Base-by-base conservation (phyloP, 2,329 filamentous ascomycete species). In the Myriangium duriaei region DNA sequence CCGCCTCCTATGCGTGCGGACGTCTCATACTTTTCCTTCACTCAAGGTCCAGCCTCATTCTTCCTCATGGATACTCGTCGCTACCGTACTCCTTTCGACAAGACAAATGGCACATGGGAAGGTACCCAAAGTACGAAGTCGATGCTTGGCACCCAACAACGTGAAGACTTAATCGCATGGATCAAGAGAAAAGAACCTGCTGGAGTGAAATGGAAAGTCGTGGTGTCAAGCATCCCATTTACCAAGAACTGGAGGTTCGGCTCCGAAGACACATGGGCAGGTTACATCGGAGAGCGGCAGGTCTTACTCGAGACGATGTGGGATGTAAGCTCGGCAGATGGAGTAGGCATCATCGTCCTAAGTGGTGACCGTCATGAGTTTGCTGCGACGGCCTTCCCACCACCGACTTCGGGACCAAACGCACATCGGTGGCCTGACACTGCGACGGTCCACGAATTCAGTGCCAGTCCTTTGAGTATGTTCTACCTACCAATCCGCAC, bases 301-400 rank as follows among this genome's bases (percentile, higher is more conserved):
- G 68, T 67, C 39, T 72, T 96, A 16, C 76, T 98, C 11, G 81
- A 94, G 56, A 82, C 84, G 2, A 94, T 95, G 74, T 96, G 91
- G 86, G 79, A 82, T 44, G 78, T 81, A 0, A 79, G 83, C n/a
- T 64, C 73, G 10, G 41, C 46, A 6, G 72, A 74, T 4, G 81
- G 83, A 5, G 65, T 81, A 4, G 83, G 87, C 15, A 78, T 96
- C 5, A 76, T 96, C 5, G 67, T 96, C 10, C 67, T 98, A 9
- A 91, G 81, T 11, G 91, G 91, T 1, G 91, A 98, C 53, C 71
- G 91, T n/a, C 91, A 98, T 54, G 91, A 98, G 58, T 96, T 96
- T 57, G 91, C 83, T 2, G 87, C 88, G 0, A 96, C 88, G 0
- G 76, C 79, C 0, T 79, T 78, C 50, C 73, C 73, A 6, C 70